These are phyloP conservation scores for Fusarium bactridioides DNA, from an alignment of 2,329 filamentous ascomycete genomes.

Conservation along the genomic window DNA sequence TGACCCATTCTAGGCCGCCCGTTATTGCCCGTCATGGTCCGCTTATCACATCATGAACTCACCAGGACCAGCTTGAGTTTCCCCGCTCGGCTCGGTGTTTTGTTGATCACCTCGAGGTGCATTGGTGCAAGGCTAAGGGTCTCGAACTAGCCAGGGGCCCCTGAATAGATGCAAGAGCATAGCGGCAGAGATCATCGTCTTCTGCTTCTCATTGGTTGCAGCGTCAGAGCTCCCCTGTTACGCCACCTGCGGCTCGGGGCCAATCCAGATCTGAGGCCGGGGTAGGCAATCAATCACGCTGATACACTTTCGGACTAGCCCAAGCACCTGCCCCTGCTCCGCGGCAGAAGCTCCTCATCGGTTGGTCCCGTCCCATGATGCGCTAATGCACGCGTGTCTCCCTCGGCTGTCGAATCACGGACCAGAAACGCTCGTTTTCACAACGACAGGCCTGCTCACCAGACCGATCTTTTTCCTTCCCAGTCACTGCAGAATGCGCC, in stretches of 20 bases:
- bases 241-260: conserved; percentile 43
- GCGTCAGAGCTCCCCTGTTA: conserved; percentile 14
- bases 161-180: conserved; percentile 17
- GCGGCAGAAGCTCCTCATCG: conserved; percentile 50
- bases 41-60: conserved; percentile 24
- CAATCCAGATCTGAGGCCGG: conserved; percentile 52
- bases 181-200: conserved; percentile 7
- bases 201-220: conserved; percentile 16
- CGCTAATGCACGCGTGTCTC: conserved; percentile 58
- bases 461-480: conserved; percentile 35
- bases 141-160: conserved; percentile 8
- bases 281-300: conserved; percentile 28
- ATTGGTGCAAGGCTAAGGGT: conserved; percentile 7
- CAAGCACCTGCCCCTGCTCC: conserved; percentile 32
- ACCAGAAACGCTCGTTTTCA: conserved; percentile 30
- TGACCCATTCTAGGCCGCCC: neutral
- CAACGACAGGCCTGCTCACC: conserved; percentile 36
- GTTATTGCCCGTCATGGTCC: conserved; percentile 29
- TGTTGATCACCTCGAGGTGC: conserved; percentile 13
- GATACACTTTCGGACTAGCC: neutral
- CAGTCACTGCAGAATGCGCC: conserved; percentile 13
- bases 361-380: conserved; percentile 57
- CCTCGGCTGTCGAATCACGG: conserved; percentile 48
- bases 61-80: conserved; percentile 9
- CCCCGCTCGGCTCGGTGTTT: conserved; percentile 22